Conservation (phyloP, 192 early-diverging fungal species). For the Backusella sp. region DNA sequence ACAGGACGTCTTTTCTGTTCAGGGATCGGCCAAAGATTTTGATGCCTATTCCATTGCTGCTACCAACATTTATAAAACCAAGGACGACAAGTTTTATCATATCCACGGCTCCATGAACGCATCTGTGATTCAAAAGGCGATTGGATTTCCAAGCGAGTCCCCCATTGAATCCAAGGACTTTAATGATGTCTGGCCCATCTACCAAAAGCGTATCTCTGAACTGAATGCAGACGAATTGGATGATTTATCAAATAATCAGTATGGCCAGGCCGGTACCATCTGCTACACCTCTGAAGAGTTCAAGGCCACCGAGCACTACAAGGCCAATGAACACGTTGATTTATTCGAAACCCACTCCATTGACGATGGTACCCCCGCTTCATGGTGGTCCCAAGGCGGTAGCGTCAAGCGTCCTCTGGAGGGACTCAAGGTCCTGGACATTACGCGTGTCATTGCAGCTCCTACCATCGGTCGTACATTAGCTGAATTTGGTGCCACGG, state of each 20-base stretch:
- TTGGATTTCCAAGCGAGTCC: background rate
- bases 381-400: conserved; percentile 1
- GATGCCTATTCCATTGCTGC: background rate
- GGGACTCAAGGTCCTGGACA: conserved; percentile 17
- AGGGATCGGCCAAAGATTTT: background rate
- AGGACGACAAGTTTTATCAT: background rate
- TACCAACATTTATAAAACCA: background rate
- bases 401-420: conserved; percentile 7
- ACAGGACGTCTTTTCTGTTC: background rate
- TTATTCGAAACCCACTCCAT: conserved; percentile 2
- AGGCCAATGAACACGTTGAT: conserved; percentile 6
- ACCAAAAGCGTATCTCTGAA: background rate
- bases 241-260: background rate
- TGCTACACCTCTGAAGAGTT: conserved; percentile 7
- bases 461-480: conserved; percentile 12
- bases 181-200: background rate
- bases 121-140: background rate
- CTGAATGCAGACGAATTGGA: background rate
- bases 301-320: conserved; percentile 8
- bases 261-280: conserved; percentile 7
- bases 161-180: background rate
- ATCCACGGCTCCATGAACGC: background rate
- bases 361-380: background rate
- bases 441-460: conserved; percentile 22
- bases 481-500: conserved; percentile 16